Evolutionary conservation across 1,284 basidiomycete genomes (phyloP).

Genomic region (Jaminaea rosea): DNA sequence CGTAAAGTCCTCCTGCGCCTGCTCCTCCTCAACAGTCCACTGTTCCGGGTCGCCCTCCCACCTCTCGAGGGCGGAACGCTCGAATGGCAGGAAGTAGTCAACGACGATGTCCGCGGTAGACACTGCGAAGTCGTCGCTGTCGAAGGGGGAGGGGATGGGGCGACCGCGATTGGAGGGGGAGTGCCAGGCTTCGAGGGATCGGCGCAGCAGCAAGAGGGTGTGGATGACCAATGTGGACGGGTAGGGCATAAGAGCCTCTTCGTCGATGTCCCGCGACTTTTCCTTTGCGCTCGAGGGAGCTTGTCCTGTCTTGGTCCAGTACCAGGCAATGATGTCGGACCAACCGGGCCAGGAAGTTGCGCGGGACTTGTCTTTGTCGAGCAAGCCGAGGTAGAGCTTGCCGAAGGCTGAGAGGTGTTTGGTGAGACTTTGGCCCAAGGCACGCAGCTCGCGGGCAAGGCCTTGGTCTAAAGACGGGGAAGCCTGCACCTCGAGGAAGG

Average conservation of each 20-base stretch:
- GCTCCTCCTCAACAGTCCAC: slow-evolving; percentile 34
- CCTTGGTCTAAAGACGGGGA: slow-evolving; percentile 6
- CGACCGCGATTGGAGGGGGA: slow-evolving; percentile 8
- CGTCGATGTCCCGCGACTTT: slow-evolving; percentile 8
- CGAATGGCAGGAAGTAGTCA: slow-evolving; percentile 33
- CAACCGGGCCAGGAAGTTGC: slow-evolving; percentile 40
- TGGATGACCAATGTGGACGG: slow-evolving; percentile 41
- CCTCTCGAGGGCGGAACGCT: slow-evolving; percentile 26
- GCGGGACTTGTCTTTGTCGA: slow-evolving; percentile 32
- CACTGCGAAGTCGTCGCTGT: slow-evolving; percentile 22
- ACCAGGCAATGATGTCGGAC: slow-evolving; percentile 41
- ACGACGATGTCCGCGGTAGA: slow-evolving; percentile 35
- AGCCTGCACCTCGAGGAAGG: slow-evolving; percentile 3
- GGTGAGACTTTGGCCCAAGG: slow-evolving; percentile 21
- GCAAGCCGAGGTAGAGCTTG: slow-evolving; percentile 40
- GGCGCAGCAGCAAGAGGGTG: slow-evolving; percentile 32
- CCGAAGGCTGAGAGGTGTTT: slow-evolving; percentile 39
- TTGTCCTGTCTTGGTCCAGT: slow-evolving; percentile 24
- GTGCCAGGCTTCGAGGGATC: slow-evolving; percentile 33
- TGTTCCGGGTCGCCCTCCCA: slow-evolving; percentile 39
- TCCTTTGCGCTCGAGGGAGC: slow-evolving; percentile 1
- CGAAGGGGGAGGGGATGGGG: slow-evolving; percentile 14
- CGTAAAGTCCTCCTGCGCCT: slow-evolving; percentile 25
- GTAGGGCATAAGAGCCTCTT: slow-evolving; percentile 21
- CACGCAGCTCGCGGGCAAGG: slow-evolving; percentile 9